Percentiles rank a stretch among this genome's conserved stretches.
Evolutionary conservation across 208 protist genomes (phyloP).

Genomic region (Wallacemonas rigidus): DNA sequence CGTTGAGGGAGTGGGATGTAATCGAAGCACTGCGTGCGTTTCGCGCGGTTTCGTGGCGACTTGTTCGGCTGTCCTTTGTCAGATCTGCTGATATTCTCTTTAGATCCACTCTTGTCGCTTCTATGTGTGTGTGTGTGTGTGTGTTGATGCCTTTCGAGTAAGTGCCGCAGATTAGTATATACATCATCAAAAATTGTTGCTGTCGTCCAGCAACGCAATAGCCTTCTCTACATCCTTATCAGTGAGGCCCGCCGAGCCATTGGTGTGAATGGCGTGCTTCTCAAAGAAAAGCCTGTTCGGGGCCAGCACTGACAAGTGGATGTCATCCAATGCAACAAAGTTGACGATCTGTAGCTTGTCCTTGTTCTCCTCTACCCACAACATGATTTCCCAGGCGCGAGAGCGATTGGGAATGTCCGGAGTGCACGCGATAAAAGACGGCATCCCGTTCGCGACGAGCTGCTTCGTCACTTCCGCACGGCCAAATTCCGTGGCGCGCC

Average conservation of each 20-base stretch:
- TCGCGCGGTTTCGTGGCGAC: no score
- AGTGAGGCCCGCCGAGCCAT: slow-evolving; percentile 51
- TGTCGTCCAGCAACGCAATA: slow-evolving; percentile 47
- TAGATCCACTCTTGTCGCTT: neutral
- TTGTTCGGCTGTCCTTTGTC: no score
- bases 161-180: neutral
- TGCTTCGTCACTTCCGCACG: slow-evolving; percentile 54
- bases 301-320: slow-evolving; percentile 48
- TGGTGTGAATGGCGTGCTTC: slow-evolving; percentile 57
- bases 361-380: slow-evolving; percentile 61
- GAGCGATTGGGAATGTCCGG: slow-evolving; percentile 33
- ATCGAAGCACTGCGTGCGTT: no score
- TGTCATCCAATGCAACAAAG: slow-evolving; percentile 81
- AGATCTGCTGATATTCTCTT: no score
- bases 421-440: slow-evolving; percentile 61
- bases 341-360: slow-evolving; percentile 62
- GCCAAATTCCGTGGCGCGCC: slow-evolving; percentile 70
- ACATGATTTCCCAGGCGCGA: slow-evolving; percentile 55
- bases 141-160: neutral
- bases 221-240: slow-evolving; percentile 48
- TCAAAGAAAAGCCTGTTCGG: slow-evolving; percentile 62
- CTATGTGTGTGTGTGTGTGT: neutral
- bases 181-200: slow-evolving; percentile 46
- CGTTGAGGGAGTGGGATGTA: no score
- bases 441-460: slow-evolving; percentile 42